Percentiles rank a stretch among this genome's conserved stretches.
phyloP scores from a whole-genome alignment of 768 basidiomycete species.

The Leccinum imitatum region DNA sequence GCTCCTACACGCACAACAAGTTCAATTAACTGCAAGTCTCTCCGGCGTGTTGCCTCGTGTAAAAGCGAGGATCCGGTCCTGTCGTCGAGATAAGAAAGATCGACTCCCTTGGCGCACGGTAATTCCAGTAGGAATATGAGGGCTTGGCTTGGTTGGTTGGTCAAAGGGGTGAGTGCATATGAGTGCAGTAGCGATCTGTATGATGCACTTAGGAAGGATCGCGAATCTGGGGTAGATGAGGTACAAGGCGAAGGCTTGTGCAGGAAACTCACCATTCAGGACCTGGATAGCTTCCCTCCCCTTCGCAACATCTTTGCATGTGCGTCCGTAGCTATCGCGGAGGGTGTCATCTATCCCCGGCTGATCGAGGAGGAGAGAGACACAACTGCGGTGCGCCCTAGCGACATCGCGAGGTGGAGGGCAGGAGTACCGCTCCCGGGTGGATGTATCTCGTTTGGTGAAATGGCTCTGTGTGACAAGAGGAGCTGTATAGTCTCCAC shows the following conservation, averaged over 20 bases:
- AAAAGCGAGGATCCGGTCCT: conserved; percentile 74
- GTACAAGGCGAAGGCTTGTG: background rate
- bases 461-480: conserved; percentile 71
- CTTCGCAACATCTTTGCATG: conserved; percentile 70
- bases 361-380: conserved; percentile 70
- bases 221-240: conserved; percentile 57
- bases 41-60: conserved; percentile 83
- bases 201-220: conserved; percentile 69
- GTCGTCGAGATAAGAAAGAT: conserved; percentile 80
- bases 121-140: conserved; percentile 62
- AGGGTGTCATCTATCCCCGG: conserved; percentile 78
- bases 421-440: conserved; percentile 71
- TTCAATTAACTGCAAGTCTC: conserved; percentile 79
- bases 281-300: conserved; percentile 62
- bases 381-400: conserved; percentile 73
- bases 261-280: conserved; percentile 58
- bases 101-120: conserved; percentile 66
- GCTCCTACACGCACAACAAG: conserved; percentile 84
- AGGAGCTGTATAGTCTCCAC: conserved; percentile 68
- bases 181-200: conserved; percentile 71
- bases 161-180: conserved; percentile 64
- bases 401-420: conserved; percentile 68
- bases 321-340: conserved; percentile 63
- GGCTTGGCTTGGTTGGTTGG: conserved; percentile 39
- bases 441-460: conserved; percentile 76